Evolutionary conservation across 768 basidiomycete genomes (phyloP).

Genomic region (Hericium erinaceus): DNA sequence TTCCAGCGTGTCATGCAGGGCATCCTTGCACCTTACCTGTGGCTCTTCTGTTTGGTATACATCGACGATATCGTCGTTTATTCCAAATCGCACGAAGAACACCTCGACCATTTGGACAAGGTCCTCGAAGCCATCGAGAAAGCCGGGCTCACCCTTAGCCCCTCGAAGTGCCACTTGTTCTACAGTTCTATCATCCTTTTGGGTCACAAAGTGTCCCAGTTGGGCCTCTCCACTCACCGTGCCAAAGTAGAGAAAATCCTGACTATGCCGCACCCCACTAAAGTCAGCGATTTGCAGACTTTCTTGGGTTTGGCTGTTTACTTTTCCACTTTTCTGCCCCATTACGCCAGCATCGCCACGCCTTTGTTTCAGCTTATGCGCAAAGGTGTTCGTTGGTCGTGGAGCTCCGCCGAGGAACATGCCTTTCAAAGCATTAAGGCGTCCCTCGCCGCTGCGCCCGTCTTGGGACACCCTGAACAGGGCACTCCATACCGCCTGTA

Average conservation of each 20-base stretch:
- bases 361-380: constrained; percentile 24
- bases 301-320: constrained; percentile 13
- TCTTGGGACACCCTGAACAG: constrained; percentile 22
- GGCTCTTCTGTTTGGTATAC: too few relatives aligned
- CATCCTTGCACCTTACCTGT: too few relatives aligned
- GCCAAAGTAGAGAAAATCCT: constrained; percentile 29
- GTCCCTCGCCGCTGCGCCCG: constrained; percentile 11
- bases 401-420: too few relatives aligned
- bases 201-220: too few relatives aligned
- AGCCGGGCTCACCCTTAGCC: constrained; percentile 17
- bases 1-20: constrained; percentile 23
- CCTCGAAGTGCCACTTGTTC: constrained; percentile 19
- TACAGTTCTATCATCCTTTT: constrained; percentile 17
- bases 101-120: constrained; percentile 20
- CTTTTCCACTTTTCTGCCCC: constrained; percentile 28
- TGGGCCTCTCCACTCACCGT: constrained; percentile 23
- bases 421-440: too few relatives aligned
- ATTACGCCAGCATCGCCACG: constrained; percentile 24
- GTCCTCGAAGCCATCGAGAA: constrained; percentile 6
- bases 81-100: constrained; percentile 4
- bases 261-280: constrained; percentile 14
- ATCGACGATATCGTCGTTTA: constrained; percentile 12
- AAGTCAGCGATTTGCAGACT: neutral
- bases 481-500: constrained; percentile 11
- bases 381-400: too few relatives aligned